Evolutionary conservation across 2,329 filamentous ascomycete genomes (phyloP).

Genomic region (Zasmidium angulare): DNA sequence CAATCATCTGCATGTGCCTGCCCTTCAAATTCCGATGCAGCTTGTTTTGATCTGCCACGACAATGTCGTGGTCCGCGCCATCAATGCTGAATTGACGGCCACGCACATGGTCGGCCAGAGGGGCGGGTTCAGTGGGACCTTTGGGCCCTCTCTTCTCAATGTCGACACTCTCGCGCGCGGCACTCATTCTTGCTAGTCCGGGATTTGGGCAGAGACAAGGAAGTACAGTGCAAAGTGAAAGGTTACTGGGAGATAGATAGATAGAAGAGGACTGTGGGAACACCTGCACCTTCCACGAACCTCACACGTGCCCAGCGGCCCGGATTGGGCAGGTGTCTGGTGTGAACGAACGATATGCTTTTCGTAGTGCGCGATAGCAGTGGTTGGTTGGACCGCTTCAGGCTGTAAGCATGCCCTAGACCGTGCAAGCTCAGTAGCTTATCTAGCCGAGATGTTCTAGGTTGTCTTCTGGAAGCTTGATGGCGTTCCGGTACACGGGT

Average conservation of each 20-base stretch:
- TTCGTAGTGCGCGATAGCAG: neutral
- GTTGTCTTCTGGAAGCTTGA: neutral
- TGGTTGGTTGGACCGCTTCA: neutral
- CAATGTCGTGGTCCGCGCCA: conserved; percentile 7
- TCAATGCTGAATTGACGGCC: conserved; percentile 17
- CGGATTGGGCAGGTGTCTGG: neutral
- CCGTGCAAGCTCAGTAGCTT: conserved; percentile 3
- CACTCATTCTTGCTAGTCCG: neutral
- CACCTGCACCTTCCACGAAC: neutral
- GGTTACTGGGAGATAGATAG: neutral
- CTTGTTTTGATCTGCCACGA: conserved; percentile 17
- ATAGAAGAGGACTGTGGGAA: neutral
- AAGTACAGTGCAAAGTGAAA: neutral
- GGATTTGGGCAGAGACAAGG: neutral
- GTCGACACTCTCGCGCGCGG: conserved; percentile 1
- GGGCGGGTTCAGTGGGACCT: neutral
- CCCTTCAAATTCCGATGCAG: conserved; percentile 28
- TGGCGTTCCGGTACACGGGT: neutral
- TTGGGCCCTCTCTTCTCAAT: conserved; percentile 5
- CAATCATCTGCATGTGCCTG: conserved; percentile 40
- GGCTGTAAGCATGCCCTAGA: too few relatives aligned
- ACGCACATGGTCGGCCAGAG: conserved; percentile 10
- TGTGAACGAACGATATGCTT: neutral
- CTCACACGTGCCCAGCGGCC: neutral
- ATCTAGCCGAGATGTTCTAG: conserved; percentile 9